These are phyloP conservation scores for Pholiota conissans DNA, from an alignment of 768 basidiomycete species.

Conservation along the genomic window DNA sequence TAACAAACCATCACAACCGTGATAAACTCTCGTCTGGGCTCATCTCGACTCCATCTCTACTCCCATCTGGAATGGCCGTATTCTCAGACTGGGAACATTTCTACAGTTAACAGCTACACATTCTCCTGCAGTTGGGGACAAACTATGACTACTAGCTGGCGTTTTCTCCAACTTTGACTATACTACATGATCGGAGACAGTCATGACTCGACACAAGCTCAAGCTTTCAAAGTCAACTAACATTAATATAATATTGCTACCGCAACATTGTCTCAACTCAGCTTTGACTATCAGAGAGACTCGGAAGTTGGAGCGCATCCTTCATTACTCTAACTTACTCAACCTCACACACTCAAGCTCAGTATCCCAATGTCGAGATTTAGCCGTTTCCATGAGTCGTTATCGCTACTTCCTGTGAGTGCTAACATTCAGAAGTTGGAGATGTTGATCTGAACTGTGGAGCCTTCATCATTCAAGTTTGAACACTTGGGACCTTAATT, in stretches of 20 bases:
- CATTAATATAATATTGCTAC: background rate
- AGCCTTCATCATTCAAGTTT: too few species aligned
- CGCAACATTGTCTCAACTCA: background rate
- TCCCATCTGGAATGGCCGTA: background rate
- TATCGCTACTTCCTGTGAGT: too few species aligned
- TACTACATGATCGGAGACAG: background rate
- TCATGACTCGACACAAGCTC: background rate
- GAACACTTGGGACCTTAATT: too few species aligned
- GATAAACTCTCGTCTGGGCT: background rate
- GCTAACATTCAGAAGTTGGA: too few species aligned
- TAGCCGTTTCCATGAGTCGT: too few species aligned
- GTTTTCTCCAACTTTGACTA: too few species aligned
- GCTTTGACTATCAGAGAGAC: too few species aligned
- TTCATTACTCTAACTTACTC: too few species aligned
- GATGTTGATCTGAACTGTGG: too few species aligned
- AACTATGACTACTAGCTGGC: background rate
- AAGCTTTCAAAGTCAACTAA: background rate
- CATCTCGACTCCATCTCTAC: background rate
- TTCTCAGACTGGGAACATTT: background rate
- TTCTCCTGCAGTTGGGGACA: background rate
- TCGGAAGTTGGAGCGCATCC: too few species aligned
- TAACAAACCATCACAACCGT: slow-evolving; percentile 9
- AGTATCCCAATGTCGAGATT: too few species aligned
- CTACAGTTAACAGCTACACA: background rate
- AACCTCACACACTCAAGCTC: too few species aligned